These are phyloP conservation scores for Paramecium primaurelia DNA, from an alignment of 73 alveolate species.

Conservation along the genomic window DNA sequence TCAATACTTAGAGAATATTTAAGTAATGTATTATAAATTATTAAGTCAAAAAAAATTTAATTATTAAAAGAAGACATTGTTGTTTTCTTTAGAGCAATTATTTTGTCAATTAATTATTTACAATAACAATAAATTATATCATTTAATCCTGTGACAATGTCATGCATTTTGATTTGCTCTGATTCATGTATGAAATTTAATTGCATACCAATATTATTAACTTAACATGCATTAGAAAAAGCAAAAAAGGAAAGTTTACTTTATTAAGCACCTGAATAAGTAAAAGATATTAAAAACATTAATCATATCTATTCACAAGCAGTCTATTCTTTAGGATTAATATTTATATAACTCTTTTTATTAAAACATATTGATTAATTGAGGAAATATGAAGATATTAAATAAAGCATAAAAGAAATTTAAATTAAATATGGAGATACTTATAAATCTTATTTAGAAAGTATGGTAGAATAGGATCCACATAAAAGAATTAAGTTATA, in stretches of 20 bases:
- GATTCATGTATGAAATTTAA: constrained; percentile 20
- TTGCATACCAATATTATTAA: neutral
- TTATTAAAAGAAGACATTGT: constrained; percentile 16
- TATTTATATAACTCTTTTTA: neutral
- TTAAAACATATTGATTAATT: neutral
- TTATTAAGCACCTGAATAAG: neutral
- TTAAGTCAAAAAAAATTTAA: neutral
- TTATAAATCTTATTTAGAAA: neutral
- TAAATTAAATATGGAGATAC: neutral
- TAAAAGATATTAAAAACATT: neutral
- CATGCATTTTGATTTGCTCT: neutral
- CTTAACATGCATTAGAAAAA: neutral
- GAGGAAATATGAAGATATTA: neutral
- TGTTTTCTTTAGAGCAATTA: neutral
- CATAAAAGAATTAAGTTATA: neutral
- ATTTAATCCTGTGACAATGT: neutral
- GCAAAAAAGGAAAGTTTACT: neutral
- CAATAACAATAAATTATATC: neutral
- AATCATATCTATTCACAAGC: neutral
- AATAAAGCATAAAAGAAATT: neutral
- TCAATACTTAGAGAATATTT: neutral
- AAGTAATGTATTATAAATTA: neutral
- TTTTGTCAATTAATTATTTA: neutral
- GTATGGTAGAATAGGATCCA: constrained; percentile 22
- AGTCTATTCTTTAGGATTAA: neutral